Percentiles rank a stretch among this genome's conserved stretches.
phyloP scores from a whole-genome alignment of 208 protist genomes.

The Entamoeba dispar region DNA sequence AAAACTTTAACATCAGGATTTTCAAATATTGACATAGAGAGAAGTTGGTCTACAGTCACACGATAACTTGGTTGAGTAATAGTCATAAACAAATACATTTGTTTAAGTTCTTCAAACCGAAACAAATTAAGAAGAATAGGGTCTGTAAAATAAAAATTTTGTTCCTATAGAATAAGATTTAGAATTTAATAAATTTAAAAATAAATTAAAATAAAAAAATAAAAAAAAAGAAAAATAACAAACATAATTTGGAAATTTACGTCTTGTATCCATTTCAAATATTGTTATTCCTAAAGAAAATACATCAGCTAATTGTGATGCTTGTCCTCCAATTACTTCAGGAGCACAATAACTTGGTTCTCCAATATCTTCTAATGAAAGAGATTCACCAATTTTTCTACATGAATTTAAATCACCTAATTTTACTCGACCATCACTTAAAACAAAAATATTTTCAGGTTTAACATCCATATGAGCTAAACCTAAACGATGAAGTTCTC shows the following conservation, averaged over 20 bases:
- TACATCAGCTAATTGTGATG: not conserved
- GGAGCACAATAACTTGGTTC: not conserved
- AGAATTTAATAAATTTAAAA: too few relatives aligned
- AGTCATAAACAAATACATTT: too few relatives aligned
- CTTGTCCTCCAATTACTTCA: not conserved
- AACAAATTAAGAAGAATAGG: too few relatives aligned
- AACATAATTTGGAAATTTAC: not conserved
- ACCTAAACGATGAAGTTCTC: not conserved
- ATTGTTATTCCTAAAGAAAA: not conserved
- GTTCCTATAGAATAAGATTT: too few relatives aligned
- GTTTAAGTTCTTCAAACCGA: too few relatives aligned
- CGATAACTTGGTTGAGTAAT: too few relatives aligned
- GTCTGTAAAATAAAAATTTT: too few relatives aligned
- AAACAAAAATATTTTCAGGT: conserved; percentile 6
- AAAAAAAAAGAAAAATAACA: not conserved
- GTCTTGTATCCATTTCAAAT: not conserved
- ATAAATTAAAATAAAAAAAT: too few relatives aligned
- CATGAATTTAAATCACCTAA: conserved; percentile 12
- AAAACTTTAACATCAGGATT: too few relatives aligned
- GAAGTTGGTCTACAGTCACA: too few relatives aligned
- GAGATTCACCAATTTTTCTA: not conserved
- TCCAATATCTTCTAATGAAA: not conserved
- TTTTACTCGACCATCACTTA: not conserved
- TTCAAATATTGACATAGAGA: too few relatives aligned
- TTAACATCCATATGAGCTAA: conserved; percentile 21